Percentiles rank a stretch among this genome's conserved stretches.
phyloP scores from a whole-genome alignment of 345 rosid genomes.

The Eucalyptus pumila region DNA sequence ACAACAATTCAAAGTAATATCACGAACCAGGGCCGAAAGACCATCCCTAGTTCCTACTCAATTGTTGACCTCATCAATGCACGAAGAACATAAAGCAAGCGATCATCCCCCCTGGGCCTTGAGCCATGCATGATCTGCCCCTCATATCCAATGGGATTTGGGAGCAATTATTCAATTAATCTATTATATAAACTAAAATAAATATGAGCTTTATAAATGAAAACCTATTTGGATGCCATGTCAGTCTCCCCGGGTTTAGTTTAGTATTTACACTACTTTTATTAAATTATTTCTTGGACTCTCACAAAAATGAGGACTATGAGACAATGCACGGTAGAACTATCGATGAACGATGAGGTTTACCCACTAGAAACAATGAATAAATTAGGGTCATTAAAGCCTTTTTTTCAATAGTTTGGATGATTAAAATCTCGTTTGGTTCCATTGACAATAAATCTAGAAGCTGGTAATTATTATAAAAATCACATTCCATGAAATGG shows the following conservation, averaged over 20 bases:
- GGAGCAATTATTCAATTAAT: not conserved
- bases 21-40: not conserved
- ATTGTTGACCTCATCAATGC: not conserved
- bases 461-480: not conserved
- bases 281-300: not conserved
- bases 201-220: not conserved
- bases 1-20: not conserved
- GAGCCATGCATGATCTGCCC: not conserved
- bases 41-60: not conserved
- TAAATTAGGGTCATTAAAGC: not conserved
- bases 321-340: not conserved
- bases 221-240: not conserved
- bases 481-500: not conserved
- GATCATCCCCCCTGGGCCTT: not conserved
- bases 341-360: not conserved
- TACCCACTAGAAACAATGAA: not conserved
- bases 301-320: not conserved
- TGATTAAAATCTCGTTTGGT: not conserved
- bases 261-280: not conserved
- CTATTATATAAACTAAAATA: not conserved
- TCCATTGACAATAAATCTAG: not conserved
- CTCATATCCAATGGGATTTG: not conserved
- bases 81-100: not conserved
- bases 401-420: too few species aligned
- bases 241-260: not conserved